Evolutionary conservation across 345 rosid genomes (phyloP).

Genomic region (Arabis alpina): DNA sequence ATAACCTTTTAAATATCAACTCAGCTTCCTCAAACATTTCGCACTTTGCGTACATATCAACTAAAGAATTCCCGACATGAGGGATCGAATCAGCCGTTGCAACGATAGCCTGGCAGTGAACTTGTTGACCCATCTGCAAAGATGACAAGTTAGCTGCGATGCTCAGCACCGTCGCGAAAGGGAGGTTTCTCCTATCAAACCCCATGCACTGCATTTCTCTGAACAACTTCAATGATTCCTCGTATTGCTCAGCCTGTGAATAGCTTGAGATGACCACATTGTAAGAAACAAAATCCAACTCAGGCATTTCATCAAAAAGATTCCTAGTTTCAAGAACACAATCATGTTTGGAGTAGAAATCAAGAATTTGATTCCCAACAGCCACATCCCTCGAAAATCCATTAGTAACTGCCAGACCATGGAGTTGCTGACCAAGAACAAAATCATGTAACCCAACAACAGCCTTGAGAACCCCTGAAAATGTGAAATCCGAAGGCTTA

Average conservation of each 20-base stretch:
- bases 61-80: conserved; percentile 70
- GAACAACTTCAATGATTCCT: conserved; percentile 58
- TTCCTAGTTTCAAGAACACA: conserved; percentile 54
- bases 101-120: conserved; percentile 65
- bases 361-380: conserved; percentile 86
- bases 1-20: conserved; percentile 53
- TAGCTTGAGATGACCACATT: conserved; percentile 79
- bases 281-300: conserved; percentile 78
- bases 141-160: conserved; percentile 62
- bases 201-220: conserved; percentile 51
- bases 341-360: conserved; percentile 79
- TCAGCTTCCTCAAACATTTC: conserved; percentile 66
- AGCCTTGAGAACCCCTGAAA: conserved; percentile 70
- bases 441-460: conserved; percentile 44
- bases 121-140: conserved; percentile 72
- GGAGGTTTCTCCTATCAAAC: conserved; percentile 69
- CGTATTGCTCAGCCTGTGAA: conserved; percentile 60
- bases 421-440: conserved; percentile 44
- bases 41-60: conserved; percentile 95
- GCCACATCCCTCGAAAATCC: conserved; percentile 63
- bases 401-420: conserved; percentile 56
- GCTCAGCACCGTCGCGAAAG: conserved; percentile 81
- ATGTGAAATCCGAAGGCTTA: conserved; percentile 83
- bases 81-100: conserved; percentile 63
- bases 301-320: conserved; percentile 69